Base-by-base conservation (phyloP, 2,329 filamentous ascomycete species). In the Ascochyta rabiei region DNA sequence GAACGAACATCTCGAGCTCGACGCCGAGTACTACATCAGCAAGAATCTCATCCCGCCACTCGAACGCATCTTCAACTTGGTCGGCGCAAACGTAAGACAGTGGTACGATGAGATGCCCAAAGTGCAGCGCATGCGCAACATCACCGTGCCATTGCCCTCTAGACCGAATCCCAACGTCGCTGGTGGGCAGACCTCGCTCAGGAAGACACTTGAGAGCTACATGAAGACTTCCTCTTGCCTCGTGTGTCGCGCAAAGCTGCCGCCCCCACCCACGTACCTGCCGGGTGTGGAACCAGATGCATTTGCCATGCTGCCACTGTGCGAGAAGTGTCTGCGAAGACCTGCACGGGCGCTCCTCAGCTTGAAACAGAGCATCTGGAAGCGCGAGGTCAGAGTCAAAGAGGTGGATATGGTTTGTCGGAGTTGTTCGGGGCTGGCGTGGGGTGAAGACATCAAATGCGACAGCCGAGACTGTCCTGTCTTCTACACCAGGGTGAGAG, bases 61-160 rank as follows among this genome's bases (percentile, higher is more conserved):
- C 0, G 93, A 98, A 75, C 88, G 95, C 24, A 97, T 99, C 61
- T 97, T 99, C 79, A 96, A 95, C 68, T 87, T 99, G 2, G 90
- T 98, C 2, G 95, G 95, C 6, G 95, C 92, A 28, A 96, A 95
- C 71, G 90, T 98, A 0, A 81, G 90, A 16, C 84, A 86, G 55
- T 99, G 95, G 95, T 98, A 92, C 69, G 91, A 96, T 60, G 92
- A 97, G 75, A 96, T 98, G 91, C 93, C 93, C 40, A 96, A 96
- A 73, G 82, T 95, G 18, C 89, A 92, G 69, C 87, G 89, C 8
- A 85, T 93, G 40, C 84, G 88, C 24, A 84, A 84, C 49, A 76
- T 90, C n/a, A 81, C 63, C 2, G 62, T 68, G 58, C 68, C 66
- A 2, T 10, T 68, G 6, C 33, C 44, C 16, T 48, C 47, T 8